phyloP scores from a whole-genome alignment of 257 asterid species.

The Linaria vulgaris region DNA sequence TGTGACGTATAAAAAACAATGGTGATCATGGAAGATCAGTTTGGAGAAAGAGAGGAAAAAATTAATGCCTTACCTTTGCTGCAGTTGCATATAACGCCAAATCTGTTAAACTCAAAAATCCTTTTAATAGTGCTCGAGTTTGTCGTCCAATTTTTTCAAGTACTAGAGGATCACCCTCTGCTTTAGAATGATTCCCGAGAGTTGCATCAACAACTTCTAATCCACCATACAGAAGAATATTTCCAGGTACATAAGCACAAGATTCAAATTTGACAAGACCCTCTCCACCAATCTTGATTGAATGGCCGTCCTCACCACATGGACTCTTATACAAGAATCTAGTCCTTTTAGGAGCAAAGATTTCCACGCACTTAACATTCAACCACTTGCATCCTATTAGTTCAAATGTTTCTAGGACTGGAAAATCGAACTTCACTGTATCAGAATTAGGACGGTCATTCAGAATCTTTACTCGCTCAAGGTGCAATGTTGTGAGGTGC shows the following conservation, averaged over 20 bases:
- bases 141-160: not conserved
- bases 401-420: not conserved
- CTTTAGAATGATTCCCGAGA: not conserved
- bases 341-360: not conserved
- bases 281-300: not conserved
- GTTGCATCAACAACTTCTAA: not conserved
- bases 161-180: too few relatives aligned
- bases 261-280: not conserved
- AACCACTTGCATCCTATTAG: conserved; percentile 4
- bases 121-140: not conserved
- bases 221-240: not conserved
- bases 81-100: not conserved
- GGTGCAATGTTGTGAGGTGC: not conserved
- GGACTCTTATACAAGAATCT: not conserved
- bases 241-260: not conserved
- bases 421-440: not conserved
- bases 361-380: conserved; percentile 2
- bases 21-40: too few relatives aligned
- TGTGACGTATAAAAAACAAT: too few relatives aligned
- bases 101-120: not conserved
- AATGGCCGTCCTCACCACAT: not conserved
- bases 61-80: not conserved
- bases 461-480: not conserved
- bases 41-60: too few relatives aligned
- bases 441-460: not conserved